These are phyloP conservation scores for Carex littledalei DNA, from an alignment of 176 grass and related monocot species.

Conservation along the genomic window DNA sequence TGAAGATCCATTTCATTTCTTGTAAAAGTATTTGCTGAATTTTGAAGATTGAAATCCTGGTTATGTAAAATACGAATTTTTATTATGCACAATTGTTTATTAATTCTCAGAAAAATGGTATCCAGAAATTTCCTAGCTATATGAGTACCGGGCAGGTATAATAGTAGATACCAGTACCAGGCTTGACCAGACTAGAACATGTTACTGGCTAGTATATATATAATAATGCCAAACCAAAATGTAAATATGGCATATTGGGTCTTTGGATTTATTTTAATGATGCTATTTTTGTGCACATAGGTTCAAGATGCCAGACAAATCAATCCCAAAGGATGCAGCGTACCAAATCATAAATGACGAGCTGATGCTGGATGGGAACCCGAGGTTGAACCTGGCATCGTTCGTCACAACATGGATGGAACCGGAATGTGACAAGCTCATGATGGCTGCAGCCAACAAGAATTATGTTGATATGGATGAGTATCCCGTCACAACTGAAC, in stretches of 20 bases:
- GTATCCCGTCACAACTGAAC: constrained; percentile 35
- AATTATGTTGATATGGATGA: constrained; percentile 40
- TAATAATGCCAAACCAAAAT: not conserved
- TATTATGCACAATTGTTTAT: not conserved
- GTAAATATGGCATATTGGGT: not conserved
- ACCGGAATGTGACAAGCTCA: constrained; percentile 39
- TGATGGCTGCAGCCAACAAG: constrained; percentile 26
- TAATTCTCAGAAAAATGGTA: not conserved
- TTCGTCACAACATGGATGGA: constrained; percentile 50
- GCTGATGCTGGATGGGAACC: constrained; percentile 34
- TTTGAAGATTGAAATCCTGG: not conserved
- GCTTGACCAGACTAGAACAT: not conserved
- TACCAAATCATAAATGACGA: constrained; percentile 41
- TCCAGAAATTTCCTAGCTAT: not conserved
- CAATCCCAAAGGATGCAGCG: constrained; percentile 47
- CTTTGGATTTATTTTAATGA: not conserved
- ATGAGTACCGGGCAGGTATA: constrained; percentile 23
- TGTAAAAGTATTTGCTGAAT: not conserved
- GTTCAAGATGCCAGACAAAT: constrained; percentile 43
- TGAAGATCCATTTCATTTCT: not conserved
- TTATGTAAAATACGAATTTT: no score
- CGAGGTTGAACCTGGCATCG: constrained; percentile 32
- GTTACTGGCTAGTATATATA: not conserved
- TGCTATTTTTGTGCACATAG: not conserved
- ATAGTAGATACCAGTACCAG: constrained; percentile 29